Conservation (phyloP, 2,329 filamentous ascomycete genomes). For the Monilinia fructicola region DNA sequence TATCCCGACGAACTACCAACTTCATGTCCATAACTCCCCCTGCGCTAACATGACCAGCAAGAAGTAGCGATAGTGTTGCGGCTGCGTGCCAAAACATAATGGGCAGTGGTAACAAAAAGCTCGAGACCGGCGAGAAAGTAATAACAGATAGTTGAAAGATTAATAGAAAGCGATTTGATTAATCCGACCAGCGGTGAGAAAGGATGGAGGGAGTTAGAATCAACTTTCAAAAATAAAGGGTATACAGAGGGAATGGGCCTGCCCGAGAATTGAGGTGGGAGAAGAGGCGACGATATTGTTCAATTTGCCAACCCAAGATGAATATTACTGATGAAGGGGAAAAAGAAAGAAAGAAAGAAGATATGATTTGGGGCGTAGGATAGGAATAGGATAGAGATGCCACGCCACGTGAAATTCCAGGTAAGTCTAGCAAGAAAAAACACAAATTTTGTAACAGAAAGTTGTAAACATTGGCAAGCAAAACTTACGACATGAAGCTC, state of each 20-base stretch:
- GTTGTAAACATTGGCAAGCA: slow-evolving; percentile 1
- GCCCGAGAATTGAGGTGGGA: slow-evolving; percentile 32
- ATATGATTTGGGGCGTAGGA: not conserved
- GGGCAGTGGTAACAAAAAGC: slow-evolving; percentile 15
- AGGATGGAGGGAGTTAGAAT: slow-evolving; percentile 26
- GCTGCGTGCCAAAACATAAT: slow-evolving; percentile 32
- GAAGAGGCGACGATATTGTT: slow-evolving; percentile 31
- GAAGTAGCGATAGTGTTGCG: slow-evolving; percentile 32
- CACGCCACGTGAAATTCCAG: slow-evolving; percentile 21
- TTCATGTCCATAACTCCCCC: slow-evolving; percentile 28
- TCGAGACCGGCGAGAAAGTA: slow-evolving; percentile 17
- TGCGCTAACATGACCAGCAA: slow-evolving; percentile 37
- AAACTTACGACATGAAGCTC: slow-evolving; percentile 6
- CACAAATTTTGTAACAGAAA: not conserved
- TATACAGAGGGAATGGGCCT: slow-evolving; percentile 32
- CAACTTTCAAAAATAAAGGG: slow-evolving; percentile 27
- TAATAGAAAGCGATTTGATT: slow-evolving; percentile 23
- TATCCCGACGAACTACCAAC: slow-evolving; percentile 16
- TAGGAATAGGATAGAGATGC: slow-evolving; percentile 27
- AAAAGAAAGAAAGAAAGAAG: slow-evolving; percentile 11
- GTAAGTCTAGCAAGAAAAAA: slow-evolving; percentile 26
- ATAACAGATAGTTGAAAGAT: slow-evolving; percentile 6
- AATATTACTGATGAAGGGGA: slow-evolving; percentile 24
- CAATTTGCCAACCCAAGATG: slow-evolving; percentile 29
- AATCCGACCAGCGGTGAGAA: slow-evolving; percentile 36